These are phyloP conservation scores for Coniella vitis DNA, from an alignment of 2,329 filamentous ascomycete species.

Conservation along the genomic window DNA sequence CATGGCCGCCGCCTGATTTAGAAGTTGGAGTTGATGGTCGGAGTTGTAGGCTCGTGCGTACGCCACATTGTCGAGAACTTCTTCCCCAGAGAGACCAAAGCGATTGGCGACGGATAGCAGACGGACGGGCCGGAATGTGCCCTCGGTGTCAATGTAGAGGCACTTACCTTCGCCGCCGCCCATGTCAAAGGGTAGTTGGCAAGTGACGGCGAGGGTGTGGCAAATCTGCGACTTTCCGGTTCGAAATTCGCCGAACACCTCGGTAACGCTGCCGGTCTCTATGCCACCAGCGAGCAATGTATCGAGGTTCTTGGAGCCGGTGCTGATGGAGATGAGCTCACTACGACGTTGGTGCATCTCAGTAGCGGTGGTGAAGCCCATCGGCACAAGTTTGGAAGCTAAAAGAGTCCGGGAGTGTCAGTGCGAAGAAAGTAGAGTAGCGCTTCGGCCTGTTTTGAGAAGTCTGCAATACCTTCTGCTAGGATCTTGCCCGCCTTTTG, in stretches of 20 bases:
- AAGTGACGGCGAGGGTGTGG: constrained; percentile 96
- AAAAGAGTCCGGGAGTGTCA: background rate
- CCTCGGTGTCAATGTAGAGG: constrained; percentile 96
- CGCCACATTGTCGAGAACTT: constrained; percentile 96
- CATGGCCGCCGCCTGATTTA: constrained; percentile 94
- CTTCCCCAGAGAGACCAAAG: constrained; percentile 90
- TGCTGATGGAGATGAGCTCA: constrained; percentile 96
- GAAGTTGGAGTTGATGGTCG: constrained; percentile 89
- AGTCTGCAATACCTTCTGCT: constrained; percentile 62
- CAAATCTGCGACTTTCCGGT: constrained; percentile 99
- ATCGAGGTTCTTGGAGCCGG: constrained; percentile 94
- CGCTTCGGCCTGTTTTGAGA: background rate
- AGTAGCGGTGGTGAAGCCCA: constrained; percentile 98
- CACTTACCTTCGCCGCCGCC: constrained; percentile 97
- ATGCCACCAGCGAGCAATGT: constrained; percentile 90
- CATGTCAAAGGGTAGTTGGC: constrained; percentile 97
- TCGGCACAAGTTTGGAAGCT: constrained; percentile 94
- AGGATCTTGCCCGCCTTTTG: constrained; percentile 91
- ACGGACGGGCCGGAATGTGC: constrained; percentile 89
- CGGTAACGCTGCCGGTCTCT: constrained; percentile 95
- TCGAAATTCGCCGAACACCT: constrained; percentile 95
- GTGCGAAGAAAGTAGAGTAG: background rate
- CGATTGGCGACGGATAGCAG: constrained; percentile 87
- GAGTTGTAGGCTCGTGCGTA: constrained; percentile 98
- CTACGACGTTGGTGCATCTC: constrained; percentile 98